phyloP scores from a whole-genome alignment of 768 basidiomycete species.

The Mycena rebaudengoi region DNA sequence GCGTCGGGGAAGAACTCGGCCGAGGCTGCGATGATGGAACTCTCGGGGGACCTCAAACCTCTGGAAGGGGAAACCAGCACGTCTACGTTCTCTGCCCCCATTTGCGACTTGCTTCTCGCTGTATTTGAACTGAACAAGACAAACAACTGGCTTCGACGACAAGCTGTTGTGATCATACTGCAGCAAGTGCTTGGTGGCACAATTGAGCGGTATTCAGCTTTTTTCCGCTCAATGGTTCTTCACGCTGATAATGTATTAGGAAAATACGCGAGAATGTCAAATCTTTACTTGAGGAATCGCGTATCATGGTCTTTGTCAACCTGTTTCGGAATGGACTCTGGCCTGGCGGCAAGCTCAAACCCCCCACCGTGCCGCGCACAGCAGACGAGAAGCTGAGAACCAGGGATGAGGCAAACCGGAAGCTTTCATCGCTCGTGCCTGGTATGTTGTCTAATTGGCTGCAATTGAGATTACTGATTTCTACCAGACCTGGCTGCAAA shows the following conservation, averaged over 20 bases:
- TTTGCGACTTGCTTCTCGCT: conserved; percentile 92
- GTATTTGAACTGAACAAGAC: conserved; percentile 95
- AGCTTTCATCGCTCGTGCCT: conserved; percentile 90
- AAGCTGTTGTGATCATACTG: conserved; percentile 95
- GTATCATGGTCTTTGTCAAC: conserved; percentile 70
- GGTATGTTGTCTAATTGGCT: conserved; percentile 54
- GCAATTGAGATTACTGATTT: background rate
- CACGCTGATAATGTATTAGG: conserved; percentile 48
- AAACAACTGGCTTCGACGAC: conserved; percentile 95
- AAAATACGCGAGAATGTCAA: conserved; percentile 87
- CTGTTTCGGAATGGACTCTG: conserved; percentile 81
- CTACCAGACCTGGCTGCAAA: conserved; percentile 90
- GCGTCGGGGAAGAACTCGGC: conserved; percentile 71
- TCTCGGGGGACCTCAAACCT: conserved; percentile 81
- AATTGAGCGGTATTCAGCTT: conserved; percentile 78
- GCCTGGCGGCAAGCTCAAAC: conserved; percentile 83
- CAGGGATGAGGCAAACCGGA: conserved; percentile 87
- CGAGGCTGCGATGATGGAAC: conserved; percentile 74
- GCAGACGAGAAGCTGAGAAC: conserved; percentile 83
- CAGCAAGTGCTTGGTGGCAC: conserved; percentile 97
- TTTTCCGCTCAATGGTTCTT: background rate
- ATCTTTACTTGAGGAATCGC: conserved; percentile 70
- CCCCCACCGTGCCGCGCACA: conserved; percentile 70
- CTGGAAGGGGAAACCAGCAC: conserved; percentile 89
- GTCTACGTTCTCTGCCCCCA: conserved; percentile 91